phyloP scores from a whole-genome alignment of 345 rosid species.

The Barbarea vulgaris region DNA sequence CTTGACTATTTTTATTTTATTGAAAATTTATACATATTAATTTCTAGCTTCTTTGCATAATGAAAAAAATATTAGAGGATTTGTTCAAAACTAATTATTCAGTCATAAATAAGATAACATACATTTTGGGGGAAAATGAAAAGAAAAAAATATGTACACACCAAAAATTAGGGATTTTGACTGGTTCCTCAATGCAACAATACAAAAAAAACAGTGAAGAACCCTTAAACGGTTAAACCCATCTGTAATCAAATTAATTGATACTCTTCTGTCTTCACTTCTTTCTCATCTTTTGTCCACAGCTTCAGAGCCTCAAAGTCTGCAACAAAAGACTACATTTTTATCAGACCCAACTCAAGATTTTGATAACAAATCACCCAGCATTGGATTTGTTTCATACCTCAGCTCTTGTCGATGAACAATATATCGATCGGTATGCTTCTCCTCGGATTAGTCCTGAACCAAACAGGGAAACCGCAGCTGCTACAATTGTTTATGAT shows the following conservation, averaged over 20 bases:
- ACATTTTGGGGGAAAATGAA: neutral
- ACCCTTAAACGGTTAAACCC: conserved; percentile 15
- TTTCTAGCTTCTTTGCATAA: neutral
- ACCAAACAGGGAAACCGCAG: neutral
- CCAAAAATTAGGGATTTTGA: conserved; percentile 1
- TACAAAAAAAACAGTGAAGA: conserved; percentile 33
- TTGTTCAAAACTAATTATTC: neutral
- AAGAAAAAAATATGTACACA: neutral
- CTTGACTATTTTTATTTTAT: neutral
- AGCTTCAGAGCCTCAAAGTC: conserved; percentile 27
- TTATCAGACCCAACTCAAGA: conserved; percentile 7
- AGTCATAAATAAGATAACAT: neutral
- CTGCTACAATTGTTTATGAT: neutral
- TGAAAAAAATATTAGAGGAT: neutral
- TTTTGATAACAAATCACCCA: neutral
- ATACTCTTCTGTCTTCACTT: conserved; percentile 1
- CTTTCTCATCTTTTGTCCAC: conserved; percentile 12
- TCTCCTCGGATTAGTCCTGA: conserved; percentile 14
- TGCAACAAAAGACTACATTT: conserved; percentile 24
- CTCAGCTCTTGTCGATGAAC: conserved; percentile 22
- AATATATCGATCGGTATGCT: neutral
- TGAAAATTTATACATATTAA: neutral
- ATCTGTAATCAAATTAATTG: neutral
- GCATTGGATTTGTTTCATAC: conserved; percentile 20
- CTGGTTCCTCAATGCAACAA: conserved; percentile 33